Percentiles rank a stretch among this genome's conserved stretches.
Conservation (phyloP, 345 rosid species). For the Moricandia arvensis region DNA sequence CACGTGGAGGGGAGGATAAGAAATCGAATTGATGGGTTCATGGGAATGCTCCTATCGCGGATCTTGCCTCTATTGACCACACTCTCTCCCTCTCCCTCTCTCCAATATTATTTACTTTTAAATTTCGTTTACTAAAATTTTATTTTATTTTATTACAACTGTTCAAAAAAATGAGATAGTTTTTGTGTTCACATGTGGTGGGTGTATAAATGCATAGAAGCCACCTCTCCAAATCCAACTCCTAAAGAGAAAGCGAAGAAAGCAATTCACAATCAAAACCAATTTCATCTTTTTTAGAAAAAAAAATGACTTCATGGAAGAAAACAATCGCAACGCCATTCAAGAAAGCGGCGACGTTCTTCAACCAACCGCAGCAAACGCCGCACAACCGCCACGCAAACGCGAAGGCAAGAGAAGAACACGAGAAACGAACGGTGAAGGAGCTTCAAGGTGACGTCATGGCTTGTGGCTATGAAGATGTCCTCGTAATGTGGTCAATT, state of each 20-base stretch:
- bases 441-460: conserved; percentile 85
- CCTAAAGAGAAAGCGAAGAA: conserved; percentile 3
- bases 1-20: conserved; percentile 41
- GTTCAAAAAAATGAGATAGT: too few species aligned
- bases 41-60: conserved; percentile 67
- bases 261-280: background rate
- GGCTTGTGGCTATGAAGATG: conserved; percentile 94
- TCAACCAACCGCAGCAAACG: conserved; percentile 57
- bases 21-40: conserved; percentile 45
- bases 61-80: conserved; percentile 58
- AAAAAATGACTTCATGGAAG: conserved; percentile 69
- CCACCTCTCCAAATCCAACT: conserved; percentile 13
- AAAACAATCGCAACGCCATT: conserved; percentile 79
- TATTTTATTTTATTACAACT: background rate
- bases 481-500: conserved; percentile 96
- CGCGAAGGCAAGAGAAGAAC: conserved; percentile 44
- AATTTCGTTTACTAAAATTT: background rate
- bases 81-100: conserved; percentile 17
- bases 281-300: background rate
- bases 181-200: conserved; percentile 35
- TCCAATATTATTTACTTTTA: background rate
- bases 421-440: conserved; percentile 45
- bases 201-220: conserved; percentile 34
- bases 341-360: conserved; percentile 78
- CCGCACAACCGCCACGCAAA: conserved; percentile 34